Percentiles rank a stretch among this genome's conserved stretches.
Conservation (phyloP, 2,329 filamentous ascomycete species). For the Pseudogymnoascus sp. region DNA sequence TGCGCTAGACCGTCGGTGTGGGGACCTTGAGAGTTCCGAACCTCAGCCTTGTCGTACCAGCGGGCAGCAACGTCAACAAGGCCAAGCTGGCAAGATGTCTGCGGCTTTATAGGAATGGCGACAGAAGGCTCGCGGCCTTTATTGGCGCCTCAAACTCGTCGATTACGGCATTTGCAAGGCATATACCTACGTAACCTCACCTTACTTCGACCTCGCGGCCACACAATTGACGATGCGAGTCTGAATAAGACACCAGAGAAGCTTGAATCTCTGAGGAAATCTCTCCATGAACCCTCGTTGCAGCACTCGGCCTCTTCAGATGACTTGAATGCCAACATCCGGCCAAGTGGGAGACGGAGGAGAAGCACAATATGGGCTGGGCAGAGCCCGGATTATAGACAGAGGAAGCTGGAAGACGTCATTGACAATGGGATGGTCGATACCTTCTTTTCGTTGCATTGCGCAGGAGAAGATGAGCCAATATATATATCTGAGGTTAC, state of each 20-base stretch:
- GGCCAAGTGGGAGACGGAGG: slow-evolving; percentile 38
- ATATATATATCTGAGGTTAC: slow-evolving; percentile 85
- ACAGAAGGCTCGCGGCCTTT: slow-evolving; percentile 34
- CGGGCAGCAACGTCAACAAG: neutral
- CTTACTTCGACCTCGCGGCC: slow-evolving; percentile 48
- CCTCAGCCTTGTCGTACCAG: slow-evolving; percentile 9
- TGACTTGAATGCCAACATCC: slow-evolving; percentile 32
- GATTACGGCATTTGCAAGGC: slow-evolving; percentile 77
- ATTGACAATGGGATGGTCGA: slow-evolving; percentile 69
- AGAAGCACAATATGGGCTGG: slow-evolving; percentile 57
- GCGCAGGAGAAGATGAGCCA: slow-evolving; percentile 56
- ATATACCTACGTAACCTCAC: slow-evolving; percentile 81
- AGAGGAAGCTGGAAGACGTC: slow-evolving; percentile 68
- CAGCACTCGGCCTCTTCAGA: slow-evolving; percentile 50
- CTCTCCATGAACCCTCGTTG: slow-evolving; percentile 40
- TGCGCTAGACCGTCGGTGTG: neutral
- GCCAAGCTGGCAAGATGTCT: slow-evolving; percentile 4
- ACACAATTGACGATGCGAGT: slow-evolving; percentile 68
- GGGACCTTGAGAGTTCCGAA: neutral
- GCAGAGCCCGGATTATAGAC: slow-evolving; percentile 50
- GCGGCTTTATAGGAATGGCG: slow-evolving; percentile 18
- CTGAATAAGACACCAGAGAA: slow-evolving; percentile 60
- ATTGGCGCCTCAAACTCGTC: slow-evolving; percentile 68
- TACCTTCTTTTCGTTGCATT: slow-evolving; percentile 80
- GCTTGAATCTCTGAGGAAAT: slow-evolving; percentile 34